A percentile compares a stretch with the other conserved stretches of the same genome.
phyloP scores from a whole-genome alignment of 768 basidiomycete species.

The Mycena metata region DNA sequence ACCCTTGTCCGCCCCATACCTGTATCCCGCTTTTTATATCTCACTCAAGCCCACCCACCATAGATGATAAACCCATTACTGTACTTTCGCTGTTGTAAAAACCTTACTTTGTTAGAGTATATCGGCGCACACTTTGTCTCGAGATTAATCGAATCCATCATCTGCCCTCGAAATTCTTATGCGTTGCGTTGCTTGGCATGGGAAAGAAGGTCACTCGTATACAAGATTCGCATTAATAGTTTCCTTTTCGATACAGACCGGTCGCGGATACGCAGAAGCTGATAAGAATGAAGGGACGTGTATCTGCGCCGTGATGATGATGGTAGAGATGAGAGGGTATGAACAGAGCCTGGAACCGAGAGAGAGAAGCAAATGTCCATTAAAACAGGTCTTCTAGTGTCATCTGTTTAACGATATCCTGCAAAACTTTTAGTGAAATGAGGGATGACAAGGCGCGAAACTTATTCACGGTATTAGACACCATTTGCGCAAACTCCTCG shows the following conservation, averaged over 20 bases:
- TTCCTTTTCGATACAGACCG: slow-evolving; percentile 37
- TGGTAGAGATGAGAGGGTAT: slow-evolving; percentile 34
- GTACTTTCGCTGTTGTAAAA: slow-evolving; percentile 27
- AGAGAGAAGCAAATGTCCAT: slow-evolving; percentile 36
- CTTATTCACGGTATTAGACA: slow-evolving; percentile 90
- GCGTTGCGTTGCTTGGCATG: background rate
- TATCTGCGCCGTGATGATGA: slow-evolving; percentile 12
- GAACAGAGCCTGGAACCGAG: slow-evolving; percentile 22
- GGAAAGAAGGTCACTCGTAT: slow-evolving; percentile 12
- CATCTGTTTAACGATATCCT: slow-evolving; percentile 99
- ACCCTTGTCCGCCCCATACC: slow-evolving; percentile 15
- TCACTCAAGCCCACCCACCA: background rate
- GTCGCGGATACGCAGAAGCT: slow-evolving; percentile 28
- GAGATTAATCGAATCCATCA: slow-evolving; percentile 16
- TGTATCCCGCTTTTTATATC: slow-evolving; percentile 26
- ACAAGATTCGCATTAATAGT: slow-evolving; percentile 34
- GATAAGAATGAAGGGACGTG: slow-evolving; percentile 22
- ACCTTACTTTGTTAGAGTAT: slow-evolving; percentile 23
- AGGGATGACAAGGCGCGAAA: background rate
- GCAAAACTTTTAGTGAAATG: slow-evolving; percentile 11
- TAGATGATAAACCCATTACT: slow-evolving; percentile 23
- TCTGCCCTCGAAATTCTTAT: background rate
- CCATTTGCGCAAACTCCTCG: slow-evolving; percentile 97
- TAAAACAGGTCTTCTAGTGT: slow-evolving; percentile 94
- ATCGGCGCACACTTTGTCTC: background rate